Base-by-base conservation (phyloP, 179 eudicot species). In the Gypsophila paniculata region DNA sequence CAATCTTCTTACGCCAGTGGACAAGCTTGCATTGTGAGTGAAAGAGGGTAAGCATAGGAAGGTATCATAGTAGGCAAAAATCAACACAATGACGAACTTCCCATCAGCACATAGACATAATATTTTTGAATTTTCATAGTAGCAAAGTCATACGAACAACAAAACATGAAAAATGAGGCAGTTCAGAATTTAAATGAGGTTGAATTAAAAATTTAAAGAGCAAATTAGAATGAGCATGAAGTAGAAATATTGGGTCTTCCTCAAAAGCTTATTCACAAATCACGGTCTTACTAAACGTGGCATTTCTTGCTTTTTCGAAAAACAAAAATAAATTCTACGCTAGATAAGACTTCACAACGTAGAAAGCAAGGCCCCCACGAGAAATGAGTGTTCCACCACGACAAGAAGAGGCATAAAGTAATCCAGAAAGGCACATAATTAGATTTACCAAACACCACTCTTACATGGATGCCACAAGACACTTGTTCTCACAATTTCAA, bases 1-100 rank as follows among this genome's bases (percentile, higher is more conserved):
- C 72, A 72, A 48, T 59, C 65, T 53, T 34, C 69, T 73, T 54
- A 48, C 6, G 38, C 58, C 21, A 19, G 25, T 18, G 29, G 59
- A 64, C 44, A 58, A 65, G 62, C 0, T 26, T 53, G 48, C 44
- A 77, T 29, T 18, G 51, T 6, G 8, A 60, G 19, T 17, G n/a
- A 52, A 52, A 26, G 6, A 17, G 5, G 23, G 38, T 22, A 26
- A 29, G 54, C 68, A 38, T 15, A 14, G 55, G 55, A 51, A 13
- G 55, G 55, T 51, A 14, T n/a, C n/a, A n/a, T n/a, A n/a, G n/a
- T n/a, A n/a, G n/a, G 55, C 14, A n/a, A 14, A n/a, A 13, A 15
- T 17, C 22, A 15, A n/a, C 57, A 10, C 57, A 19, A 32, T 29
- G 44, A 61, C 29, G 14, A 61, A 61, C 65, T 36, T 17, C 65